phyloP scores from a whole-genome alignment of 2,329 filamentous ascomycete species.

The Colletotrichum brevisporum region DNA sequence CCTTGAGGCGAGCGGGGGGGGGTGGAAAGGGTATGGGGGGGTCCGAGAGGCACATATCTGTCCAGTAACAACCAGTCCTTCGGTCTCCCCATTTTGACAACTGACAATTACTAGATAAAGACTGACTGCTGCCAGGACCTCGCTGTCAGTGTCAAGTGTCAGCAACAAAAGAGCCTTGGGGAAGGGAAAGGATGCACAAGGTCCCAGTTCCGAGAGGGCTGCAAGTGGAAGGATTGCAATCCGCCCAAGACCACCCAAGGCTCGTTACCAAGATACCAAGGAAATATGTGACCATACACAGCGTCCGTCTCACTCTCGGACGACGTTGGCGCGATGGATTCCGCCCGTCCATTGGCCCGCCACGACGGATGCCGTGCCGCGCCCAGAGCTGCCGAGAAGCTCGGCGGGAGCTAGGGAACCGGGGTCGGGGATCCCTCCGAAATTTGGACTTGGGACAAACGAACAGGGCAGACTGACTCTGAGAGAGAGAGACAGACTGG shows the following conservation, averaged over 20 bases:
- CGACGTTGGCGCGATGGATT: constrained; percentile 17
- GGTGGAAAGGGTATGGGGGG: background rate
- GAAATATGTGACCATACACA: constrained; percentile 15
- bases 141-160: background rate
- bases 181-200: background rate
- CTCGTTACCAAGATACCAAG: constrained; percentile 9
- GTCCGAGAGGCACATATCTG: background rate
- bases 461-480: background rate
- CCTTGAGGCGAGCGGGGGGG: background rate
- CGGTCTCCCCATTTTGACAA: constrained; percentile 23
- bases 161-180: background rate
- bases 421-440: constrained; percentile 28
- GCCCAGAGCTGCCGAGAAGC: constrained; percentile 40
- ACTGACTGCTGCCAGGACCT: background rate
- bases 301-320: constrained; percentile 34
- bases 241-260: constrained; percentile 28
- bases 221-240: constrained; percentile 23
- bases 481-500: background rate
- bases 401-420: constrained; percentile 34
- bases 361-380: constrained; percentile 36
- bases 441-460: constrained; percentile 16
- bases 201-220: background rate
- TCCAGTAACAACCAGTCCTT: background rate
- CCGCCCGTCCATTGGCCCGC: constrained; percentile 32
- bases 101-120: constrained; percentile 18